A percentile compares a stretch with the other conserved stretches of the same genome.
Conservation (phyloP, 805 yeast species). For the Spathaspora girioi region DNA sequence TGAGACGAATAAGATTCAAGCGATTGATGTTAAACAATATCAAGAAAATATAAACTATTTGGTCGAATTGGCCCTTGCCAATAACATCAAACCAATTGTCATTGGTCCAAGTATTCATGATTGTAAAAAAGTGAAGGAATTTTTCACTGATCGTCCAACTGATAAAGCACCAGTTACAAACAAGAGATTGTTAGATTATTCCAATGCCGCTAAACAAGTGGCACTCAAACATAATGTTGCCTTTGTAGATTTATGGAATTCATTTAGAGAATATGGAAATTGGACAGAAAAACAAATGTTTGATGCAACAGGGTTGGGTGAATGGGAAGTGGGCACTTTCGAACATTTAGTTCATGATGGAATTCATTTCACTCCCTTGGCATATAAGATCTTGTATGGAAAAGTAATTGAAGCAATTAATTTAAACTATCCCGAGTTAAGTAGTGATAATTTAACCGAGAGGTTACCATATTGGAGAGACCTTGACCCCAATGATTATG, state of each 20-base stretch:
- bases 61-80: slow-evolving; percentile 33
- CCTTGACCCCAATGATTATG: slow-evolving; percentile 11
- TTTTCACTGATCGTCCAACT: neutral
- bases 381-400: slow-evolving; percentile 49
- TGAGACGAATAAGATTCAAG: slow-evolving; percentile 21
- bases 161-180: slow-evolving; percentile 36
- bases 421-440: slow-evolving; percentile 44
- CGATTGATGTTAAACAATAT: slow-evolving; percentile 51
- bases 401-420: slow-evolving; percentile 38
- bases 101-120: slow-evolving; percentile 64
- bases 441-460: slow-evolving; percentile 36
- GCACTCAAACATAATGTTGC: slow-evolving; percentile 50
- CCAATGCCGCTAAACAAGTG: slow-evolving; percentile 44
- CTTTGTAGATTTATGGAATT: slow-evolving; percentile 51
- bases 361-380: slow-evolving; percentile 54
- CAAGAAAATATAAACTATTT: slow-evolving; percentile 44
- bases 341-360: slow-evolving; percentile 41
- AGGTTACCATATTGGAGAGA: slow-evolving; percentile 42
- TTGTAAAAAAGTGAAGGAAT: slow-evolving; percentile 17
- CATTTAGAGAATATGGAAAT: slow-evolving; percentile 32
- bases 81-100: slow-evolving; percentile 50
- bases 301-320: slow-evolving; percentile 21
- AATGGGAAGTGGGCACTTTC: slow-evolving; percentile 3
- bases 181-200: slow-evolving; percentile 44
- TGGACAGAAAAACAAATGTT: slow-evolving; percentile 38